Conservation (phyloP, 2,329 filamentous ascomycete genomes). For the Talaromyces sp. region DNA sequence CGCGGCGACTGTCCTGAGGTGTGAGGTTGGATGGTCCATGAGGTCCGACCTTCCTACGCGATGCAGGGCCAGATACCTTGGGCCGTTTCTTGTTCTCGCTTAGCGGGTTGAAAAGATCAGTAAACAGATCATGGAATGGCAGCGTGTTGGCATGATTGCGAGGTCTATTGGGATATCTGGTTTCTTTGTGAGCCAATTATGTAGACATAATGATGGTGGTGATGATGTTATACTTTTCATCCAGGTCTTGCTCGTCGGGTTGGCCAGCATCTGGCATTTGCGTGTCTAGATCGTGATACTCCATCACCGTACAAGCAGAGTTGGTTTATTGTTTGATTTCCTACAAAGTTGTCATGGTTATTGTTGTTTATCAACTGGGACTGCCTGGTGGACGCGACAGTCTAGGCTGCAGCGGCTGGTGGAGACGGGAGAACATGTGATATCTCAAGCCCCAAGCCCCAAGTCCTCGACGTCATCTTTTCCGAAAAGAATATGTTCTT, state of each 20-base stretch:
- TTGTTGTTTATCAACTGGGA: not conserved
- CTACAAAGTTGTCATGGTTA: not conserved
- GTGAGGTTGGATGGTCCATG: constrained; percentile 55
- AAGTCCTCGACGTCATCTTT: not conserved
- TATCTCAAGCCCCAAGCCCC: not conserved
- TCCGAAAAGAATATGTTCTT: not conserved
- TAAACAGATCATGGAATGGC: constrained; percentile 74
- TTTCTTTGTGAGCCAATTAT: not conserved
- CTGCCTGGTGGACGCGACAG: not conserved
- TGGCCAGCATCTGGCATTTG: constrained; percentile 10
- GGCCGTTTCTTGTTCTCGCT: constrained; percentile 72
- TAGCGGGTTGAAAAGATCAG: constrained; percentile 74
- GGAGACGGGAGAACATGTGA: constrained; percentile 4
- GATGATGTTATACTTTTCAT: constrained; percentile 40
- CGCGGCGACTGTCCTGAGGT: constrained; percentile 71
- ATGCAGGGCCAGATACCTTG: constrained; percentile 35
- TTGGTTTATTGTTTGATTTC: not conserved
- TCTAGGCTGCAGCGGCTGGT: not conserved
- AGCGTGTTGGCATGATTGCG: constrained; percentile 74
- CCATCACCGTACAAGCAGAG: not conserved
- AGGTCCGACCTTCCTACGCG: constrained; percentile 57
- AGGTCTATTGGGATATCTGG: constrained; percentile 75
- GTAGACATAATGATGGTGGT: not conserved
- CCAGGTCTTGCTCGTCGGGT: constrained; percentile 40
- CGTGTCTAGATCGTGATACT: constrained; percentile 1